Base-by-base conservation (phyloP, 2,329 filamentous ascomycete species). In the Cordyceps pruinosa region DNA sequence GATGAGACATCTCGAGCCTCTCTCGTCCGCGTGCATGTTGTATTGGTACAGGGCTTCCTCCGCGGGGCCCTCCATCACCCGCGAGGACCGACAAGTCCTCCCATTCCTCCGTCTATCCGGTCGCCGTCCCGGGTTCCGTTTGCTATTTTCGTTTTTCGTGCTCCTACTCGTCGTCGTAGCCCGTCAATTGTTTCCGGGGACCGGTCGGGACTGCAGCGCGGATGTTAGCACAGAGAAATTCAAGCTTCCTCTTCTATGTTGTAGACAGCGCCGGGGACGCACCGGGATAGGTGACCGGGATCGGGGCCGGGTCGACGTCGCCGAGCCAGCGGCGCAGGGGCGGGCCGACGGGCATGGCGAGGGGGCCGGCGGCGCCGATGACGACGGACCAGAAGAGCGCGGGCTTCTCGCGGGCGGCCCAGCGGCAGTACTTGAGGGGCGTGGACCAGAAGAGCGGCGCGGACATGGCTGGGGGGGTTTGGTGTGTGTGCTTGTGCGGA, bases 231-330 rank as follows among this genome's bases (percentile, higher is more conserved):
- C 39, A 42, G n/a, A 42, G 19, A 25, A 4, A 42, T 10, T 4
- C n/a, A 2, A 9, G 19, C 8, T 48, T 9, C 17, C 9, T 3
- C 19, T 19, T 25, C 19, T 37, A 10, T n/a, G 17, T 15, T 25
- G 23, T 2, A 8, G 37, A 26, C 21, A 48, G 30, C 6, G 9
- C n/a, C 9, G 10, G 45, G 4, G 35, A 82, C 90, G 72, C 83
- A 97, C 93, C 83, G 60, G 94, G 94, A 79, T 97, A 99, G 70
- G 91, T 95, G 72, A 92, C 76, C 32, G 94, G 94, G 62, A 97
- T 85, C 58, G 79, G 82, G 62, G 83, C 76, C 61, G 87, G 82
- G 65, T 85, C 81, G 65, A 85, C 75, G 70, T 96, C 90, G 65
- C 92, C 92, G 58, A 96, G 73, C 62, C 76, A 78, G 61, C 77